Evolutionary conservation across 768 basidiomycete genomes (phyloP).

Genomic region (Mycena galericulata): DNA sequence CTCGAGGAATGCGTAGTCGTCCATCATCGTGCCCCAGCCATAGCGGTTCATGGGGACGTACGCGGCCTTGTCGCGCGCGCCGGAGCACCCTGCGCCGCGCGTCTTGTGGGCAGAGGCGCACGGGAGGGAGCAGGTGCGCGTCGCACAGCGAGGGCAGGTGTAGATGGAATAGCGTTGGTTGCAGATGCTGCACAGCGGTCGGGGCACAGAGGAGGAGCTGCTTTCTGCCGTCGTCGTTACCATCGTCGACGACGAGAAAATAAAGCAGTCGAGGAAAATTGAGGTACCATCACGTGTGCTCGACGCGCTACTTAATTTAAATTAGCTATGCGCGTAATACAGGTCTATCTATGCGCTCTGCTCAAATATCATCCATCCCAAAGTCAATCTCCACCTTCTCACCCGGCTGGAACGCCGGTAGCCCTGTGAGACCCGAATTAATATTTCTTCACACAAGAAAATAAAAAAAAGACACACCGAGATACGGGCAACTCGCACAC

Average conservation of each 20-base stretch:
- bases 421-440: conserved; percentile 66
- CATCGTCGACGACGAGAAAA: too few species aligned
- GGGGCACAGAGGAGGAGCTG: not conserved
- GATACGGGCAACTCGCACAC: conserved; percentile 95
- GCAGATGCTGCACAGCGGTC: conserved; percentile 63
- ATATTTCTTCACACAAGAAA: conserved; percentile 25
- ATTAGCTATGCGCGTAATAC: too few species aligned
- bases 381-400: conserved; percentile 96
- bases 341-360: conserved; percentile 11
- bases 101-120: conserved; percentile 81
- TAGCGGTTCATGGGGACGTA: conserved; percentile 89
- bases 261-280: too few species aligned
- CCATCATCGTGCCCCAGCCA: conserved; percentile 88
- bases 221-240: too few species aligned
- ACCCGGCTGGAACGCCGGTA: conserved; percentile 98
- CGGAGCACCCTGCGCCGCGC: conserved; percentile 66
- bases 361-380: conserved; percentile 88
- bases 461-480: conserved; percentile 71
- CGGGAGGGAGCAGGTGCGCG: conserved; percentile 77
- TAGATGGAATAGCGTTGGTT: conserved; percentile 64
- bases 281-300: too few species aligned
- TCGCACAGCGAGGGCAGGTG: conserved; percentile 82
- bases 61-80: conserved; percentile 76
- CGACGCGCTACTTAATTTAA: too few species aligned
- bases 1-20: conserved; percentile 90